Evolutionary conservation across 1,284 basidiomycete genomes (phyloP).

Genomic region (Bondarzewia mesenterica): DNA sequence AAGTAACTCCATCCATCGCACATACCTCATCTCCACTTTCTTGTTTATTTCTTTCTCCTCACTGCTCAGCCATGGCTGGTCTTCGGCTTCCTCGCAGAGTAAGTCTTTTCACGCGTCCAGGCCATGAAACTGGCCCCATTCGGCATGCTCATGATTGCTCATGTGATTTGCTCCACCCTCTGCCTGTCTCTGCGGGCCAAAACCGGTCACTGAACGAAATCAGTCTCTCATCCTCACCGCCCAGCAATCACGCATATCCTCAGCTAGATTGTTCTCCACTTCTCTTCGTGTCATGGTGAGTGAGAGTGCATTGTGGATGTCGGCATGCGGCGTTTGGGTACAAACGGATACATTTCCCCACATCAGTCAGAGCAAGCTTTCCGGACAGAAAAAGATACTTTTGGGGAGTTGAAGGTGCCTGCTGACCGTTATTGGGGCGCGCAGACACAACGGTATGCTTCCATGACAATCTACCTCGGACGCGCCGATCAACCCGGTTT

Average conservation of each 20-base stretch:
- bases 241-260: slow-evolving; percentile 14
- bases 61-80: slow-evolving; percentile 19
- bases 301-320: neutral
- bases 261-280: slow-evolving; percentile 26
- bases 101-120: neutral
- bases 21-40: slow-evolving; percentile 4
- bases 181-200: slow-evolving; percentile 10
- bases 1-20: slow-evolving; percentile 6
- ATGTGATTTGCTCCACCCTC: slow-evolving; percentile 25
- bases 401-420: slow-evolving; percentile 90
- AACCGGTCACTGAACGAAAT: neutral
- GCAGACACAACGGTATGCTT: slow-evolving; percentile 84
- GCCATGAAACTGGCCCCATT: neutral
- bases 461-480: neutral
- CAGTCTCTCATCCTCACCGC: slow-evolving; percentile 6
- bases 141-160: slow-evolving; percentile 11
- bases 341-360: neutral
- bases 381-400: slow-evolving; percentile 78
- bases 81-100: slow-evolving; percentile 13
- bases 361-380: slow-evolving; percentile 38
- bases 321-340: too few relatives aligned
- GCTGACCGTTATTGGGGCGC: slow-evolving; percentile 97
- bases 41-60: neutral
- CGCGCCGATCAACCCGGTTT: neutral
- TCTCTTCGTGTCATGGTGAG: slow-evolving; percentile 37